Conservation (phyloP, 306 rosid genomes). For the Argentina anserina region DNA sequence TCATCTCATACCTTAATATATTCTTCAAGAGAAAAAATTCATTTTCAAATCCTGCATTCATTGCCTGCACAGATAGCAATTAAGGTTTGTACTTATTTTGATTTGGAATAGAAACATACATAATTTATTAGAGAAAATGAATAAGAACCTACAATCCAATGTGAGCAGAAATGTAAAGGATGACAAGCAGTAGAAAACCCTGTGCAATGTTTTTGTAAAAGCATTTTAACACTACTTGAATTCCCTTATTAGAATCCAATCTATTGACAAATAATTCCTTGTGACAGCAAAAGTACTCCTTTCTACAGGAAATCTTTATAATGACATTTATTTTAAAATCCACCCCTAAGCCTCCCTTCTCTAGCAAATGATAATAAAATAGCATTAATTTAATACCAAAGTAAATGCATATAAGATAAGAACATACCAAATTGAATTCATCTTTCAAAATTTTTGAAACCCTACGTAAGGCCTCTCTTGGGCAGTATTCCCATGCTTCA, state of each 20-base stretch:
- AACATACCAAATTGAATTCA: constrained; percentile 80
- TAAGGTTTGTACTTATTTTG: background rate
- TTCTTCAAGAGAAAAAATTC: constrained; percentile 79
- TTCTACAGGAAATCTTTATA: background rate
- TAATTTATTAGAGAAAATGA: background rate
- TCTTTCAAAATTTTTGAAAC: constrained; percentile 70
- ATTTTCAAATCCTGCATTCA: constrained; percentile 91
- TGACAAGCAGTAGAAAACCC: background rate
- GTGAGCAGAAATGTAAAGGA: background rate
- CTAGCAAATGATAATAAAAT: background rate
- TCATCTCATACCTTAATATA: constrained; percentile 52
- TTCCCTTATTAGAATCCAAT: background rate
- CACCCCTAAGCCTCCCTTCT: background rate
- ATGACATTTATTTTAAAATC: background rate
- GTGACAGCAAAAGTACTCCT: background rate
- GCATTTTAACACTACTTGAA: no score
- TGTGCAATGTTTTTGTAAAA: background rate
- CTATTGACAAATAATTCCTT: background rate
- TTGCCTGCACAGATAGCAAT: constrained; percentile 46
- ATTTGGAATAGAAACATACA: background rate
- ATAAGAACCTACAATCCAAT: no score
- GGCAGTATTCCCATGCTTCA: constrained; percentile 88
- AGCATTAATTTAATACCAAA: constrained; percentile 7
- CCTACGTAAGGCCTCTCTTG: constrained; percentile 75
- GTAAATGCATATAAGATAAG: constrained; percentile 9